phyloP scores from a whole-genome alignment of 306 rosid genomes.

The Gynostemma pentaphyllum region DNA sequence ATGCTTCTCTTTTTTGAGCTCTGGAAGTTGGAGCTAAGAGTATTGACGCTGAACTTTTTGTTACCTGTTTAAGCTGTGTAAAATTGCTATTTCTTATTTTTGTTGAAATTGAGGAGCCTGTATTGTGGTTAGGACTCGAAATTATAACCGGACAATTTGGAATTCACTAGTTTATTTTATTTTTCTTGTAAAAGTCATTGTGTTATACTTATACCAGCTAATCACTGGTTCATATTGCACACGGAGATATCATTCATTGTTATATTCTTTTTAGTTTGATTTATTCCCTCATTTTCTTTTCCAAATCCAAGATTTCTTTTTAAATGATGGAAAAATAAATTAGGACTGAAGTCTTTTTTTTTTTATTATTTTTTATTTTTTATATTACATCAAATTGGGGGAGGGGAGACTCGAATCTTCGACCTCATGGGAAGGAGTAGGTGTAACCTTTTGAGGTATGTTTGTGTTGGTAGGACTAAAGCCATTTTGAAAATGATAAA shows the following conservation, averaged over 20 bases:
- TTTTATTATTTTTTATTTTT: too few relatives aligned
- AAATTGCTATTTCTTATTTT: constrained; percentile 16
- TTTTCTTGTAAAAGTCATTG: constrained; percentile 13
- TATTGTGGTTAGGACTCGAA: constrained; percentile 26
- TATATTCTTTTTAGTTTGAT: background rate
- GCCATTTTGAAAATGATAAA: too few relatives aligned
- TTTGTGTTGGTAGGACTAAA: too few relatives aligned
- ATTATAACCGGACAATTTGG: constrained; percentile 20
- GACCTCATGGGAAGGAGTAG: too few relatives aligned
- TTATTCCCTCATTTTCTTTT: background rate
- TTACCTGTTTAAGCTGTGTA: constrained; percentile 25
- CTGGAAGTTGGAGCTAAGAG: constrained; percentile 28
- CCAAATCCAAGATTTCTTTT: too few relatives aligned
- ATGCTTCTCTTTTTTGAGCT: constrained; percentile 20
- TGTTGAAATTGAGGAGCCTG: constrained; percentile 26
- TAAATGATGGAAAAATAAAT: too few relatives aligned
- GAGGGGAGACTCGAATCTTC: too few relatives aligned
- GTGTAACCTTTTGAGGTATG: too few relatives aligned
- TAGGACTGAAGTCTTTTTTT: too few relatives aligned
- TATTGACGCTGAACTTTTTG: constrained; percentile 22
- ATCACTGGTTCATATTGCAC: constrained; percentile 15
- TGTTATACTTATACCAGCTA: constrained; percentile 23
- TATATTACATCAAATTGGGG: too few relatives aligned
- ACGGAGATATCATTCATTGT: background rate
- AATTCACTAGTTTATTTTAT: constrained; percentile 12